Conservation (phyloP, 2,329 filamentous ascomycete species). For the Pochonia chlamydosporia region DNA sequence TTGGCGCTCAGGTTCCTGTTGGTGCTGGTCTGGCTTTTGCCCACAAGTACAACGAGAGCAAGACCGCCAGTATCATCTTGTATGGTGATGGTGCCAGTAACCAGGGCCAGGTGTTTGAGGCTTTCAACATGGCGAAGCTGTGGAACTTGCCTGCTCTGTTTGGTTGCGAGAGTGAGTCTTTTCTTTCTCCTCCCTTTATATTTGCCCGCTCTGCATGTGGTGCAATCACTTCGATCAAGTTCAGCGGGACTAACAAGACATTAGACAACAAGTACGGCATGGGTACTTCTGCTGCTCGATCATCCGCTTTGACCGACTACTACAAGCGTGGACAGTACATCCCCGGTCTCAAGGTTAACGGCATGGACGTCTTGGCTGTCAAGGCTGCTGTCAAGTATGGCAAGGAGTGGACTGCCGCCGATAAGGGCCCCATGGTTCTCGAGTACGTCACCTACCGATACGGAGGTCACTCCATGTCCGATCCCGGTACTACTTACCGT, state of each 20-base stretch:
- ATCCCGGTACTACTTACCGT: conserved; percentile 97
- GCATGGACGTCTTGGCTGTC: conserved; percentile 97
- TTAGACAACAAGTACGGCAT: conserved; percentile 99
- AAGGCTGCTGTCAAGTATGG: conserved; percentile 94
- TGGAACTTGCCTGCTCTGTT: conserved; percentile 96
- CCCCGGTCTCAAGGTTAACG: conserved; percentile 97
- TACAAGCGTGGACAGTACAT: conserved; percentile 99
- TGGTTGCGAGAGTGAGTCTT: conserved; percentile 86
- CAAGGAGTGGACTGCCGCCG: conserved; percentile 76
- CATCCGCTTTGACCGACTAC: conserved; percentile 96
- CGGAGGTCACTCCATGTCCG: conserved; percentile 99
- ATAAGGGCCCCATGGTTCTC: conserved; percentile 90
- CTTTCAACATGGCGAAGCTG: conserved; percentile 99
- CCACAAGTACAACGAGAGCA: conserved; percentile 85
- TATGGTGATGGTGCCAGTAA: conserved; percentile 99
- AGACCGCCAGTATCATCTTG: conserved; percentile 80
- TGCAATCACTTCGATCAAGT: too few species aligned
- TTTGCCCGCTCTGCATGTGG: too few species aligned
- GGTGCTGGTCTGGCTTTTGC: conserved; percentile 95
- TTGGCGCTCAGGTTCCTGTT: conserved; percentile 96
- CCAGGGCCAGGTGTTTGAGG: conserved; percentile 99
- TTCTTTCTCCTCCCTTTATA: neutral
- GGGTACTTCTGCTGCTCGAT: conserved; percentile 92
- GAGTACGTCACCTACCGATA: conserved; percentile 99
- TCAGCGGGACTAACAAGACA: conserved; percentile 10